Evolutionary conservation across 345 rosid genomes (phyloP).

Genomic region (Murraya koenigii): DNA sequence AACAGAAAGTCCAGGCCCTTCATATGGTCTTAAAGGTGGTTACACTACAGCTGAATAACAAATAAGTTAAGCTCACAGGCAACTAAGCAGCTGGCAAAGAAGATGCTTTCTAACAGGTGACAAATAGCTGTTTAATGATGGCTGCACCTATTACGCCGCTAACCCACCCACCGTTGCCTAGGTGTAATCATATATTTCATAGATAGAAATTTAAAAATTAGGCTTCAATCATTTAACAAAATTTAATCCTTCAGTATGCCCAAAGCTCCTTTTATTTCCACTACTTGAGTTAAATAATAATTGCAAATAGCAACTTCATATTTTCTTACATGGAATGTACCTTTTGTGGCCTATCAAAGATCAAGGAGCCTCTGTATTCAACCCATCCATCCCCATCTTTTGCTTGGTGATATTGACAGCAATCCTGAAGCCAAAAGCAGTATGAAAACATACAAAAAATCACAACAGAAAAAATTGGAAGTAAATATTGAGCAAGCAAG

Average conservation of each 20-base stretch:
- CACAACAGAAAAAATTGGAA: background rate
- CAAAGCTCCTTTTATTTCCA: background rate
- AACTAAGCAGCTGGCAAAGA: background rate
- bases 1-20: background rate
- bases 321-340: constrained; percentile 28
- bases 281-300: background rate
- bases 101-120: background rate
- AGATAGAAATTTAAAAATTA: background rate
- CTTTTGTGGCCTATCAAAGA: constrained; percentile 75
- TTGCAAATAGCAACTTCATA: background rate
- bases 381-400: constrained; percentile 99
- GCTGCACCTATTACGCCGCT: background rate
- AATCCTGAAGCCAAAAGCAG: constrained; percentile 56
- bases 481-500: background rate
- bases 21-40: background rate
- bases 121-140: background rate
- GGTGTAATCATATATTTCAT: background rate
- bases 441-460: constrained; percentile 12
- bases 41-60: no score
- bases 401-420: constrained; percentile 95
- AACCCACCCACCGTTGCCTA: background rate
- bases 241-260: background rate
- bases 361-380: constrained; percentile 89
- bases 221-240: background rate
- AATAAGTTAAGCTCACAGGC: no score